Conservation (phyloP, 129 eudicot species). For the Saussurea involucrata region DNA sequence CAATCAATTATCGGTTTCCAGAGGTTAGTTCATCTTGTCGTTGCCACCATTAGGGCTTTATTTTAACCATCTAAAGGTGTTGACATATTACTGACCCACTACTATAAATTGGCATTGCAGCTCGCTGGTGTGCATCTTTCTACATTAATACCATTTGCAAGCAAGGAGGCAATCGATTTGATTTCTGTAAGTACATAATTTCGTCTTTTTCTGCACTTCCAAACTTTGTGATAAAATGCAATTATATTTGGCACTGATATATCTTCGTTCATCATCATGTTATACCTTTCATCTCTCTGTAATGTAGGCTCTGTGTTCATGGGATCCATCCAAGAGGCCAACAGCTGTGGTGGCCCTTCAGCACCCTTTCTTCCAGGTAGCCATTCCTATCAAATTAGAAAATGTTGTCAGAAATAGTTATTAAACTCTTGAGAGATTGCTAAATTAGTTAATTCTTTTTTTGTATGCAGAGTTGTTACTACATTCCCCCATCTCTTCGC, state of each 20-base stretch:
- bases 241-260: neutral
- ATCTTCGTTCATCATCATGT: neutral
- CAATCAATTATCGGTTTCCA: conserved; percentile 74
- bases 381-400: neutral
- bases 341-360: conserved; percentile 87
- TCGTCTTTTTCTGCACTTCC: neutral
- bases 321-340: conserved; percentile 95
- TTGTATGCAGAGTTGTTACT: conserved; percentile 68
- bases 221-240: conserved; percentile 2
- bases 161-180: conserved; percentile 67
- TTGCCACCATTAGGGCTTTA: conserved; percentile 1
- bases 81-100: neutral
- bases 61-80: neutral
- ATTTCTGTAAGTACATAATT: conserved; percentile 45
- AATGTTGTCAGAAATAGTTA: neutral
- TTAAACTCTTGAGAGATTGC: neutral
- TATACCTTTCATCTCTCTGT: neutral
- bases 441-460: neutral
- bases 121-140: conserved; percentile 69
- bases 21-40: conserved; percentile 39
- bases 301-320: conserved; percentile 77
- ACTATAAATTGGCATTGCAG: conserved; percentile 32
- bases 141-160: conserved; percentile 64
- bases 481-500: conserved; percentile 87
- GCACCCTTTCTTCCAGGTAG: conserved; percentile 92